phyloP scores from a whole-genome alignment of 1,284 basidiomycete genomes.

The Phellinidium pouzarii region DNA sequence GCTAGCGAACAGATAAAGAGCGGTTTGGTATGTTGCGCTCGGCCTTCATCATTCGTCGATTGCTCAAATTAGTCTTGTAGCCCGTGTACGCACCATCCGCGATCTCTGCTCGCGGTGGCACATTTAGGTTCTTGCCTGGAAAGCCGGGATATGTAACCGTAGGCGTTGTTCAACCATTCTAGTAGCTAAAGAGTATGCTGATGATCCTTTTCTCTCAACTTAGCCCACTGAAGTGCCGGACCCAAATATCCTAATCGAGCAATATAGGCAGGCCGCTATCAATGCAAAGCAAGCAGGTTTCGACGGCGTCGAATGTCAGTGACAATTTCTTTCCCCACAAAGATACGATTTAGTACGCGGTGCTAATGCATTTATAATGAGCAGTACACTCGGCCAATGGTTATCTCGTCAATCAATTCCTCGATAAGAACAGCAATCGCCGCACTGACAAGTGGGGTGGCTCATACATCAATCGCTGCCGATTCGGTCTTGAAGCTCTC shows the following conservation, averaged over 20 bases:
- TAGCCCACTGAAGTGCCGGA: slow-evolving; percentile 40
- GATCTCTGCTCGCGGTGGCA: slow-evolving; percentile 33
- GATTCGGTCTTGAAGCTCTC: slow-evolving; percentile 48
- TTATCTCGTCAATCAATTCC: slow-evolving; percentile 52
- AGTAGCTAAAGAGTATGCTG: not conserved
- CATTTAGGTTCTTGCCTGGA: slow-evolving; percentile 33
- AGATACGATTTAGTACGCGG: not conserved
- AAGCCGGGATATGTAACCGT: slow-evolving; percentile 34
- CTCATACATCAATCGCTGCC: slow-evolving; percentile 44
- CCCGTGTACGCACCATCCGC: slow-evolving; percentile 36
- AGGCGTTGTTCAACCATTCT: slow-evolving; percentile 5
- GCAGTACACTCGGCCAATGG: slow-evolving; percentile 42
- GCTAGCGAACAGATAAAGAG: slow-evolving; percentile 24
- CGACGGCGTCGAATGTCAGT: slow-evolving; percentile 53
- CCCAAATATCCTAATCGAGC: slow-evolving; percentile 33
- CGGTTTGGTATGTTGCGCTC: slow-evolving; percentile 16
- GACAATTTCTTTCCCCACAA: not conserved
- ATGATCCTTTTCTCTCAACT: not conserved
- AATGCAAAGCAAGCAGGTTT: slow-evolving; percentile 57
- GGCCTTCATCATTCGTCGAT: not conserved
- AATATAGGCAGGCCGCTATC: slow-evolving; percentile 45
- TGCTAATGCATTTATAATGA: not conserved
- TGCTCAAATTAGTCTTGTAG: slow-evolving; percentile 7
- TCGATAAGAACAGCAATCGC: slow-evolving; percentile 45
- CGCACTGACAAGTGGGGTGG: slow-evolving; percentile 60